Evolutionary conservation across 192 early-diverging fungal genomes (phyloP), one percentile per base, ranked within the genome.

Genomic region (Backusella macrospora): DNA sequence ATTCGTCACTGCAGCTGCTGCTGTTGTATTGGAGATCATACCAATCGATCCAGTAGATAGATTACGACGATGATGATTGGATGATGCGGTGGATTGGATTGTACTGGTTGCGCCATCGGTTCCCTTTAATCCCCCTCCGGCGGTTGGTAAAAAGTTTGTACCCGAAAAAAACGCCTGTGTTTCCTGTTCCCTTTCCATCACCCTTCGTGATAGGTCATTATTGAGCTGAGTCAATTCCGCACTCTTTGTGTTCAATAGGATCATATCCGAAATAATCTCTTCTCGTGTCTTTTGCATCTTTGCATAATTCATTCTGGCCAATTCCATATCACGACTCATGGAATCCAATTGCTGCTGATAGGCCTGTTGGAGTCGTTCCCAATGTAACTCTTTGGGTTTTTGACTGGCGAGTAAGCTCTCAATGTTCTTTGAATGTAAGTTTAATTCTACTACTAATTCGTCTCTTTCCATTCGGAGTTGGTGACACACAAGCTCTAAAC

Each of bases 191-290:
- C 76, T 70, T 65, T 82, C 80, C 6, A 71, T 82, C 12, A 82
- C 77, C n/a, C 76, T 76, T 46, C 82, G 77, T 18, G 81, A 82
- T 37, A 89, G 73, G 62, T 89, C 87, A 71, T 87, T 89, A 70
- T 89, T 89, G 47, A 89, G 77, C 15, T 76, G 80, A 2, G 83
- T 80, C 3, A 89, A 63, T 62, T 89, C 84, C 0, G 86, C 82
- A 46, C 86, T 89, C 49, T 85, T 83, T 10, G 80, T 81, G 48
- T 85, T 89, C 14, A 89, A 55, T 21, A 81, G 77, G 39, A 81
- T 77, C 73, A 80, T 84, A 34, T 89, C 87, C 26, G 85, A 70
- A 8, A 86, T 80, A 46, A 80, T 82, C 5, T 86, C 82, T 43
- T 89, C 86, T 21, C 86, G 78, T 43, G 75, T 71, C 14, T 85